Percentiles rank a stretch among this genome's conserved stretches.
Conservation (phyloP, 2,329 filamentous ascomycete genomes). For the Exophiala phaeomuriformis region DNA sequence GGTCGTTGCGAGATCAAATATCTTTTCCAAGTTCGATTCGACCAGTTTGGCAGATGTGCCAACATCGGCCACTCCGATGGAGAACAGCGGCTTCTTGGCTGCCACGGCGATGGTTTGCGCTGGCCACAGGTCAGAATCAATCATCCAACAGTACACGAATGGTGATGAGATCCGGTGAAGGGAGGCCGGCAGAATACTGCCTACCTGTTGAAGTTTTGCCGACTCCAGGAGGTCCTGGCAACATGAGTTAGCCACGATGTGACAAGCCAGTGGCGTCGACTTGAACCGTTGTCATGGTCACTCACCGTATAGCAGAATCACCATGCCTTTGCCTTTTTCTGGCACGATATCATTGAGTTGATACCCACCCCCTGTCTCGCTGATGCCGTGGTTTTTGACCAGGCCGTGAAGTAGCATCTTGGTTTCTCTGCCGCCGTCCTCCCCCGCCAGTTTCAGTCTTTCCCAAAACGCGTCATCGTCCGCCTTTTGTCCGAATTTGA, state of each 20-base stretch:
- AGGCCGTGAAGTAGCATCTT: neutral
- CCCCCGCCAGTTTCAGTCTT: neutral
- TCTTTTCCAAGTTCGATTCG: slow-evolving; percentile 17
- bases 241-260: neutral
- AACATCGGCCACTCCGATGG: slow-evolving; percentile 15
- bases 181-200: too few species aligned
- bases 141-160: too few species aligned
- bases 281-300: neutral
- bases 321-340: slow-evolving; percentile 23
- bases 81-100: slow-evolving; percentile 17
- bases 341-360: slow-evolving; percentile 15
- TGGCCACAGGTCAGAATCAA: too few species aligned
- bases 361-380: neutral
- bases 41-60: neutral
- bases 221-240: slow-evolving; percentile 20
- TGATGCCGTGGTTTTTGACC: neutral
- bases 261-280: neutral
- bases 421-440: neutral
- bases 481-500: neutral
- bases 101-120: slow-evolving; percentile 60
- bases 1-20: slow-evolving; percentile 18
- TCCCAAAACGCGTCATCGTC: neutral
- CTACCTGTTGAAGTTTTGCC: slow-evolving; percentile 57
- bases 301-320: slow-evolving; percentile 21
- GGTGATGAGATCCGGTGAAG: too few species aligned